Conservation (phyloP, 495 filamentous ascomycete genomes). For the Sporormia fimetaria region DNA sequence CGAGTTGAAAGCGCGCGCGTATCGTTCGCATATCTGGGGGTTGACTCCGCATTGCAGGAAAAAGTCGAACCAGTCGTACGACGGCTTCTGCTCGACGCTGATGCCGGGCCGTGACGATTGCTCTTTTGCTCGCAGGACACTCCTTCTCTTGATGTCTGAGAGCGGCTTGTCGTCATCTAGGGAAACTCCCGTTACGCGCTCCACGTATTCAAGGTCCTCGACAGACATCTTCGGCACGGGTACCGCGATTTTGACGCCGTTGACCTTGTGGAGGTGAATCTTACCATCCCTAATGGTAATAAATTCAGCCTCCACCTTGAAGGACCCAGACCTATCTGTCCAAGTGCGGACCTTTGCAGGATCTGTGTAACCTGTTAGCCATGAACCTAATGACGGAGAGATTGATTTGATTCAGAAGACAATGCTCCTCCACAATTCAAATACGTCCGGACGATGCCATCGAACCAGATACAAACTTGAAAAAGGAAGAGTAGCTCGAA, state of each 20-base stretch:
- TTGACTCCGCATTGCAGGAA: slow-evolving; percentile 87
- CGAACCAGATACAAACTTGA: not conserved
- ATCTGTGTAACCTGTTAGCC: no score
- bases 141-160: slow-evolving; percentile 55
- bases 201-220: slow-evolving; percentile 90
- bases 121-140: slow-evolving; percentile 31
- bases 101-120: slow-evolving; percentile 37
- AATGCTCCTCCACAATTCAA: no score
- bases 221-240: slow-evolving; percentile 90
- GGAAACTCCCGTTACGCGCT: slow-evolving; percentile 71
- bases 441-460: not conserved
- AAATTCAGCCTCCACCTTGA: slow-evolving; percentile 96
- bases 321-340: slow-evolving; percentile 89
- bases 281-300: slow-evolving; percentile 88
- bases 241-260: slow-evolving; percentile 96
- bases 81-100: slow-evolving; percentile 44
- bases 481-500: slow-evolving; percentile 1
- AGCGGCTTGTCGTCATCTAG: slow-evolving; percentile 95
- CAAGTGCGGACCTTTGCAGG: slow-evolving; percentile 73
- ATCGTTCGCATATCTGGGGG: slow-evolving; percentile 84
- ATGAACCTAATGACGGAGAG: no score
- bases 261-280: slow-evolving; percentile 94
- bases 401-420: no score
- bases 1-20: slow-evolving; percentile 72
- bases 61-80: slow-evolving; percentile 99